Evolutionary conservation across 257 asterid species (phyloP).

Genomic region (Solanum chaucha): DNA sequence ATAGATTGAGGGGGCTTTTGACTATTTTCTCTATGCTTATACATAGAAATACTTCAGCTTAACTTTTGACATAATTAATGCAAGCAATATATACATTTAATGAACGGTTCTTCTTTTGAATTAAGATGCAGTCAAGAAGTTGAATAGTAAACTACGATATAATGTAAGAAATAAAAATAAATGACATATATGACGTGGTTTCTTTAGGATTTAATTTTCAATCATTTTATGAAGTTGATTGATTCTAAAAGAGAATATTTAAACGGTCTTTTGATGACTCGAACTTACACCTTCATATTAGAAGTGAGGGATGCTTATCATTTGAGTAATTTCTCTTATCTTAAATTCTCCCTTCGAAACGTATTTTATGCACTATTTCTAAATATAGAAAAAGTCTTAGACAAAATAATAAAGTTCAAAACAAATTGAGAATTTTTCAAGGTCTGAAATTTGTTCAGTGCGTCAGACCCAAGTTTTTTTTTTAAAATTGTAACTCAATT

Average conservation of each 20-base stretch:
- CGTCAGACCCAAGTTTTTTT: too few relatives aligned
- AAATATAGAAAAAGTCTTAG: neutral
- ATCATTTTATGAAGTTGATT: neutral
- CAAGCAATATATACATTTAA: neutral
- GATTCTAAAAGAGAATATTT: neutral
- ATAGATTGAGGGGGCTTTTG: too few relatives aligned
- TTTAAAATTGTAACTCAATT: too few relatives aligned
- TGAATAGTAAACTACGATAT: neutral
- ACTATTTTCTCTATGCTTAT: too few relatives aligned
- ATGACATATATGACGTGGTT: neutral
- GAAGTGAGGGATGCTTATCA: too few relatives aligned
- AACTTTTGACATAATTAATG: neutral
- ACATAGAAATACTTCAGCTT: neutral
- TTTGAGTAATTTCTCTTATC: neutral
- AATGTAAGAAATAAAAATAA: neutral
- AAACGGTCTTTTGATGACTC: neutral
- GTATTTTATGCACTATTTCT: too few relatives aligned
- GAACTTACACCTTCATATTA: neutral
- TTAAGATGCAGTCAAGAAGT: neutral
- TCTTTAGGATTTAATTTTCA: neutral
- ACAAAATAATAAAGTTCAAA: neutral
- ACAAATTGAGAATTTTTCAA: neutral
- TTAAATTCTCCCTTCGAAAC: neutral
- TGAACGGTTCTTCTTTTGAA: neutral
- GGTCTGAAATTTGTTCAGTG: neutral